Base-by-base conservation (phyloP, 805 yeast genomes). In the Saccharomycopsis sp. region DNA sequence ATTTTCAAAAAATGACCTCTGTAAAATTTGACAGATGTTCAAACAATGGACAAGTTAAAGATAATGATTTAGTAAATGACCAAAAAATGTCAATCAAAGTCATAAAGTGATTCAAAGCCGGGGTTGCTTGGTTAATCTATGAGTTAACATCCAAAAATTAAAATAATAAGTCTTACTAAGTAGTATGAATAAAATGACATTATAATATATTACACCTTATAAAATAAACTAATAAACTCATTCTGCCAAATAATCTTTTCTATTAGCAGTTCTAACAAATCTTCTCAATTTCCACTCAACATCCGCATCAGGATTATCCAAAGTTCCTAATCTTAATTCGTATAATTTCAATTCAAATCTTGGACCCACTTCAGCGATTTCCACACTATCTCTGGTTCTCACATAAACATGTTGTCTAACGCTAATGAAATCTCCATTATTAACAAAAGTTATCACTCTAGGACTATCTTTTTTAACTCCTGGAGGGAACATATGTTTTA, bases 301-400 rank as follows among this genome's bases (percentile, higher is more conserved):
- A 55, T 92, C 98, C 9, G 96, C 95, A 59, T 92, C 96, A 63
- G 84, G 84, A 58, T 89, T 87, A 51, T 92, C 98, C 48, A 89
- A 61, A 32, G 95, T 85, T 3, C 99, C 96, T 50, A 92, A 67
- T 54, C 79, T 73, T 49, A 92, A 64, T 59, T 89, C 96, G 58
- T 76, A 92, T 49, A 92, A 64, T 57, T 87, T 74, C 97, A 92
- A 88, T 61, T 92, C 98, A 53, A 92, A 92, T 48, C 99, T 69
- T n/a, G 99, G 99, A 0, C 99, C 99, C 28, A 92, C 82, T 58
- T 92, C 99, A 44, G 96, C 88, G 42, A 92, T 62, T 58, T 92
- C 97, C 2, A 87, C 95, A 27, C 76, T 71, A 47, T 87, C 95
- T 51, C 80, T 79, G 0, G 96, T 86, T 56, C 76, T 79, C 4